Evolutionary conservation across 2,329 filamentous ascomycete species (phyloP), one percentile per base, ranked within the genome.

Genomic region (Phialemonium atrogriseum): DNA sequence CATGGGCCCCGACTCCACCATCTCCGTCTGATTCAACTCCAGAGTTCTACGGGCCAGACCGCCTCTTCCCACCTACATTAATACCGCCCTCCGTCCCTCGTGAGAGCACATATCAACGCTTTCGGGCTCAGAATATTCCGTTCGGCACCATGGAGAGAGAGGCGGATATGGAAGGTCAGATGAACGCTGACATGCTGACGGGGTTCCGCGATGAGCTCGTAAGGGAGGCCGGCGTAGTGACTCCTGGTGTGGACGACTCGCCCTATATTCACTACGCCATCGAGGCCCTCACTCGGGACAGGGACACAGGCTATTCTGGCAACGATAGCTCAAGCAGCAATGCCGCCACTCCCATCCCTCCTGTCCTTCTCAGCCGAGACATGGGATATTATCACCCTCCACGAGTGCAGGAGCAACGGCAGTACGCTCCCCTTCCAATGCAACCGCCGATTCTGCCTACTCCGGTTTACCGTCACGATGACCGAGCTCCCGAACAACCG

Each of bases 181-280:
- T 40, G 32, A 45, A 44, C 27, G 31, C 45, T 20, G 31, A 33
- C 28, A 46, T 44, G 42, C 15, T 34, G 27, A 40, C 40, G 15
- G 42, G 58, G 31, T 66, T 72, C 48, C 70, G 70, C 32, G 69
- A 75, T 33, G 64, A 70, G 25, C 50, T 73, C 21, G 58, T 65
- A 29, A 56, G 68, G 32, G 61, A 66, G 12, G 68, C 53, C 27
- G 60, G 65, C 36, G 64, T 64, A 24, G 65, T 77, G 34, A 89
- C 84, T 0, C 87, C 87, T 0, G 84, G 80, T 8, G 65, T 86
- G 23, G 87, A 94, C 48, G 83, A 94, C 49, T 82, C 78, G 7
- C 87, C 86, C 1, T 94, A 88, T 55, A 84, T 95, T 41, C 82
- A 82, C 41, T 93, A 91, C 54, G 88, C 89, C 24, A 76, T 96